Conservation (phyloP, 108 stramenopile species). For the Aurantiochytrium sp. region DNA sequence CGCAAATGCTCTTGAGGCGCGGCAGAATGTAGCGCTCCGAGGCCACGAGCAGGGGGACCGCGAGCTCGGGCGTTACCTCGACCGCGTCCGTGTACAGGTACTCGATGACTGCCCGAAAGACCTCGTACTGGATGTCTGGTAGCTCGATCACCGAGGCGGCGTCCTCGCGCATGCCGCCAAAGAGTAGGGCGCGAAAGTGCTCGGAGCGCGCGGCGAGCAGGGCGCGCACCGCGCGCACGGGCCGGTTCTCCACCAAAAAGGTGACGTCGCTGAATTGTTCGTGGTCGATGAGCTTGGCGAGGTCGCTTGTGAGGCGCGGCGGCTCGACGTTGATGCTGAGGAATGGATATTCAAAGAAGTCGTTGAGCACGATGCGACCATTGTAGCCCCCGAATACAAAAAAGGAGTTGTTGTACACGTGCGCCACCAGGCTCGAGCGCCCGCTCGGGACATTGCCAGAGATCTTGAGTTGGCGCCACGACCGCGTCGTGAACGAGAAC, state of each 20-base stretch:
- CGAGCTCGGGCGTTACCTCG: constrained; percentile 65
- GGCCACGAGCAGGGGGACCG: constrained; percentile 77
- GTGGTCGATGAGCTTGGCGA: constrained; percentile 66
- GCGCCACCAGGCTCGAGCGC: constrained; percentile 78
- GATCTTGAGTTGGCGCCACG: constrained; percentile 59
- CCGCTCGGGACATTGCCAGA: constrained; percentile 66
- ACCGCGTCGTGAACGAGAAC: constrained; percentile 63
- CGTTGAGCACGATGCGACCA: constrained; percentile 78
- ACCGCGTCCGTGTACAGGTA: constrained; percentile 49
- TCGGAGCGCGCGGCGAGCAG: constrained; percentile 43
- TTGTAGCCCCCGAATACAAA: constrained; percentile 83
- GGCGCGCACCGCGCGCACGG: constrained; percentile 41
- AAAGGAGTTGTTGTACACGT: constrained; percentile 75
- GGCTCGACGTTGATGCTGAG: constrained; percentile 73
- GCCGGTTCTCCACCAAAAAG: constrained; percentile 47
- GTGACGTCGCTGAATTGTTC: constrained; percentile 46
- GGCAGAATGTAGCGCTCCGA: constrained; percentile 86
- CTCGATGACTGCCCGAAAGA: constrained; percentile 47
- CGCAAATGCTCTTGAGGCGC: constrained; percentile 79
- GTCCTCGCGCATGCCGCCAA: constrained; percentile 47
- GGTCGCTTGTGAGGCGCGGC: constrained; percentile 69
- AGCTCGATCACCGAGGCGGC: constrained; percentile 56
- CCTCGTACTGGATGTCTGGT: constrained; percentile 68
- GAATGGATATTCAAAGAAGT: constrained; percentile 84
- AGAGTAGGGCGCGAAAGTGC: constrained; percentile 56